Conservation (phyloP, 345 rosid genomes). For the Arabidopsis suecica region DNA sequence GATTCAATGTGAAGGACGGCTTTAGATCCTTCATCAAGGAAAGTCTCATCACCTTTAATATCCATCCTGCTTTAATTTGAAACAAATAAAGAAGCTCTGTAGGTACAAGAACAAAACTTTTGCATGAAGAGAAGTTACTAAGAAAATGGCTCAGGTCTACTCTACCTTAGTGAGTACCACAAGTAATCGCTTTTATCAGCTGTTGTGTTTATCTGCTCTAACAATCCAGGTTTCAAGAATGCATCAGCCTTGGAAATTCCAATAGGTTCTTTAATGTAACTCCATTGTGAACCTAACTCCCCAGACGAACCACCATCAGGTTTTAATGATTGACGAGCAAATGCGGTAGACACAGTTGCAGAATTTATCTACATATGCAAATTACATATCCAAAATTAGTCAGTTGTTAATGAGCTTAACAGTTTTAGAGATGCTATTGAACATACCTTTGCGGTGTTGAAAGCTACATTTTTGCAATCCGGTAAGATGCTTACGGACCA, state of each 20-base stretch:
- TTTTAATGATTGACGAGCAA: constrained; percentile 52
- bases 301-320: constrained; percentile 53
- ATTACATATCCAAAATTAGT: constrained; percentile 1
- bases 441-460: constrained; percentile 93
- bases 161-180: constrained; percentile 91
- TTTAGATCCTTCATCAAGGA: constrained; percentile 72
- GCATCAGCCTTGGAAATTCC: constrained; percentile 78
- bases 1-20: constrained; percentile 78
- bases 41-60: constrained; percentile 59
- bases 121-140: constrained; percentile 9
- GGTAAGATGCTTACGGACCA: constrained; percentile 99
- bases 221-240: constrained; percentile 64
- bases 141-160: background rate
- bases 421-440: constrained; percentile 5
- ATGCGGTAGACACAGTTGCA: constrained; percentile 59
- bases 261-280: constrained; percentile 79
- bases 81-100: constrained; percentile 18
- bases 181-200: constrained; percentile 87
- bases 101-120: background rate
- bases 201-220: constrained; percentile 89
- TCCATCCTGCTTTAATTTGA: constrained; percentile 48
- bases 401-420: constrained; percentile 21
- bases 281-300: constrained; percentile 65
- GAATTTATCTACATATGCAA: constrained; percentile 69
- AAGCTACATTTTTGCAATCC: constrained; percentile 85